Evolutionary conservation across 768 basidiomycete genomes (phyloP), one percentile per base, ranked within the genome.

Genomic region (Crucibulum laeve): DNA sequence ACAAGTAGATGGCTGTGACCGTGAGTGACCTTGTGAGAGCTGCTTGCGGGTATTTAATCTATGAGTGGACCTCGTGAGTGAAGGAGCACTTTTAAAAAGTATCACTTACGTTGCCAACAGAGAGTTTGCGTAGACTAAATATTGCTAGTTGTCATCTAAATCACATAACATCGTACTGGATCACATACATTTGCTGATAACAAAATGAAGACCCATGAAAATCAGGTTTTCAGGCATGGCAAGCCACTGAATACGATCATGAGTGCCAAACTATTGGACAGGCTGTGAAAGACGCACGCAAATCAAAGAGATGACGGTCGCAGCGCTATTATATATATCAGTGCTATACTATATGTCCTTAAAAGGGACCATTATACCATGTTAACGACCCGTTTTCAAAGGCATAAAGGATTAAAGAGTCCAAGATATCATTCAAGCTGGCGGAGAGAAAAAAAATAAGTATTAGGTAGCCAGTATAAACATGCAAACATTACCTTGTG

Each of bases 351-450:
- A 5, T 14, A 11, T 37, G 35, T 14, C 3, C 10, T 18, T 13
- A 37, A 10, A 10, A 21, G 2, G 3, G 13, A 37, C 10, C 35
- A n/a, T 14, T n/a, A 37, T 50, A 70, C 71, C 71, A 71, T n/a
- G 77, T 78, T 15, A 79, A 53, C 14, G 65, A 59, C 13, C 76
- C 76, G 25, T 71, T 78, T 52, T 79, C 77, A 43, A 78, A 74
- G 0, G 75, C 64, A 51, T 79, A 79, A 11, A 69, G 52, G 23
- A 73, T 73, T 19, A 77, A 58, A 1, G 68, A 55, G 35, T 76
- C 65, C 40, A 79, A 69, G 21, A 78, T 54, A 0, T 61, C 62
- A 45, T 77, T 75, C 42, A 77, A 44, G 40, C 74, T 77, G 35
- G 13, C 26, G 10, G 25, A 15, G 18, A 35, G 25, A 32, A 39